Base-by-base conservation (phyloP, 305 asterid species). In the Fraxinus albicans region DNA sequence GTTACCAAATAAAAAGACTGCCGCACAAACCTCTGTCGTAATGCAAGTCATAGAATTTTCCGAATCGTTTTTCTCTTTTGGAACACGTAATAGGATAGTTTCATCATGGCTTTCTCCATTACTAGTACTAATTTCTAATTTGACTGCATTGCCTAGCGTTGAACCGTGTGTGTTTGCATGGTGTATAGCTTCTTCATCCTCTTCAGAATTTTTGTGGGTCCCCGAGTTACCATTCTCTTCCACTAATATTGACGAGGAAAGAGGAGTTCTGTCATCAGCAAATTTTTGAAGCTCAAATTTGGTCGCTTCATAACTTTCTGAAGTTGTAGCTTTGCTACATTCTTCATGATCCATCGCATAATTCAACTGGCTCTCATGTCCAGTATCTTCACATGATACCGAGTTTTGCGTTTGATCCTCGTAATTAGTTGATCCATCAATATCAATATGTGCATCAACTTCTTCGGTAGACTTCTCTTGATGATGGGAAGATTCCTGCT, bases 401-500 rank as follows among this genome's bases (percentile, higher is more conserved):
- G 70, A 33, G 80, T 69, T 78, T 83, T 78, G 77, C 36, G 10
- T 81, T 29, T 78, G 76, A 86, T 81, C 82, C 73, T 67, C 77
- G 21, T 6, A 58, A 69, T 33, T 77, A 1, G 36, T 35, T 78
- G 83, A 31, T 12, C 21, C 74, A 50, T 77, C 33, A 69, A 33
- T 27, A 77, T 78, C 53, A 34, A 25, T 36, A 9, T 60, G 73
- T 27, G 77, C 23, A 19, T 47, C 65, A 31, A 19, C 36, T 73
- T 85, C 81, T 82, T 69, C 36, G 10, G 50, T 25, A 38, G 19
- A 47, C 50, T 29, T 78, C 82, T 85, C 85, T 72, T 85, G 80
- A 50, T 77, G 23, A 34, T 58, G 25, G 42, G 33, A 40, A 63
- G 53, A 44, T 29, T 79, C 83, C 84, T 80, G 81, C 29, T 17